These are phyloP conservation scores for Favolaschia claudopus DNA, from an alignment of 768 basidiomycete genomes.

Conservation along the genomic window DNA sequence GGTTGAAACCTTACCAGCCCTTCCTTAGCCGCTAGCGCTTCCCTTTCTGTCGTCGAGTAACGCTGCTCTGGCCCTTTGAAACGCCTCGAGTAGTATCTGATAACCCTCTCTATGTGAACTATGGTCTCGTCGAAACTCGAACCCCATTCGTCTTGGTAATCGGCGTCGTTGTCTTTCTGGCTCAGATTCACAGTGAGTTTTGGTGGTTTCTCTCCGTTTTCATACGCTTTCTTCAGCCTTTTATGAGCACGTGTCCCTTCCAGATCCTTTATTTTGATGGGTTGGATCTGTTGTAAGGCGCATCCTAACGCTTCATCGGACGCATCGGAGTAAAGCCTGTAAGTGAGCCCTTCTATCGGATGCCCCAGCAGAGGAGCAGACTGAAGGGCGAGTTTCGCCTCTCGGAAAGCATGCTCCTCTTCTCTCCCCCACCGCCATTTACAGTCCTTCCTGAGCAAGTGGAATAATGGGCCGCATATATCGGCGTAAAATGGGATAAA, in stretches of 20 bases:
- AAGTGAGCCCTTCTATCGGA: slow-evolving; percentile 23
- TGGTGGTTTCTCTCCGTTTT: no score
- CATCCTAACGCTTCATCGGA: slow-evolving; percentile 11
- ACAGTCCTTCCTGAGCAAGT: slow-evolving; percentile 6
- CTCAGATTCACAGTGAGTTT: no score
- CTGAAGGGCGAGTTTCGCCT: slow-evolving; percentile 25
- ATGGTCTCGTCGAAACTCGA: background rate
- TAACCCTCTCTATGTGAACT: slow-evolving; percentile 24
- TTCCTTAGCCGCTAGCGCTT: slow-evolving; percentile 37
- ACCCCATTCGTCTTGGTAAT: background rate
- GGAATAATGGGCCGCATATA: slow-evolving; percentile 6
- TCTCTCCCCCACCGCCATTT: background rate
- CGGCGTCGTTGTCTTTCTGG: no score
- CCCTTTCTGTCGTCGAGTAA: slow-evolving; percentile 37
- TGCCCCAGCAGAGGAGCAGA: slow-evolving; percentile 33
- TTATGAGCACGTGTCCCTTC: slow-evolving; percentile 10
- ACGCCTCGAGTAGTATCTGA: slow-evolving; percentile 26
- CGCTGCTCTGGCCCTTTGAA: slow-evolving; percentile 31
- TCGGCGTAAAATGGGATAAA: slow-evolving; percentile 11
- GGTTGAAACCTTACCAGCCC: slow-evolving; percentile 35
- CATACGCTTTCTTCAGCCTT: slow-evolving; percentile 13
- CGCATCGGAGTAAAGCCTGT: slow-evolving; percentile 36
- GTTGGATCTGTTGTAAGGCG: slow-evolving; percentile 23
- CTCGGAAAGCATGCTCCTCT: slow-evolving; percentile 27
- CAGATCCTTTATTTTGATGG: slow-evolving; percentile 7